Conservation (phyloP, 441 rosid species). For the Corymbia calophylla region DNA sequence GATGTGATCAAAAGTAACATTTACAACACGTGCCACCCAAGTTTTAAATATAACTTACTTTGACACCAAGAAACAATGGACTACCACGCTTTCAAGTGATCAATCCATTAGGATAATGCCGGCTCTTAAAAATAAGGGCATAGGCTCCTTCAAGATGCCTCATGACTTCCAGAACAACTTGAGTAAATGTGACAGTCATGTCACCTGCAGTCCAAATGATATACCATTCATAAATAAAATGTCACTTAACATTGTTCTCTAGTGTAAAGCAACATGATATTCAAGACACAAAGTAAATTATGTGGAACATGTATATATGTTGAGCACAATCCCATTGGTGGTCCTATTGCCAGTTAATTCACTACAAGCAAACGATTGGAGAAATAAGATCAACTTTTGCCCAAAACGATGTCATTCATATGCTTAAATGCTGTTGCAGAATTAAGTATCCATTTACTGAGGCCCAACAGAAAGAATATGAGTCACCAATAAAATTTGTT, state of each 20-base stretch:
- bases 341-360: not conserved
- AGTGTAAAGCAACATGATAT: not conserved
- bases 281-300: not conserved
- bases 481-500: not conserved
- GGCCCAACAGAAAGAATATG: not conserved
- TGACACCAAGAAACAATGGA: slow-evolving; percentile 90
- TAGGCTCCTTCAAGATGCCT: slow-evolving; percentile 98
- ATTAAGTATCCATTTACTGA: not conserved
- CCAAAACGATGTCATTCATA: not conserved
- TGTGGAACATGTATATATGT: not conserved
- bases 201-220: slow-evolving; percentile 41
- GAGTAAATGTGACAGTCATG: slow-evolving; percentile 64
- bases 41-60: slow-evolving; percentile 42
- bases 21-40: not conserved
- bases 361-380: not conserved
- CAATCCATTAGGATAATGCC: slow-evolving; percentile 88
- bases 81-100: slow-evolving; percentile 96
- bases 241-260: not conserved
- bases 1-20: not conserved
- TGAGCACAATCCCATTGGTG: not conserved
- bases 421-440: not conserved
- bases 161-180: slow-evolving; percentile 93
- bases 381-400: not conserved
- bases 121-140: slow-evolving; percentile 94
- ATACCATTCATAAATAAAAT: not conserved